Percentiles rank a stretch among this genome's conserved stretches.
These are phyloP conservation scores for Castanospermum australe DNA, from an alignment of 306 rosid genomes.

Conservation along the genomic window DNA sequence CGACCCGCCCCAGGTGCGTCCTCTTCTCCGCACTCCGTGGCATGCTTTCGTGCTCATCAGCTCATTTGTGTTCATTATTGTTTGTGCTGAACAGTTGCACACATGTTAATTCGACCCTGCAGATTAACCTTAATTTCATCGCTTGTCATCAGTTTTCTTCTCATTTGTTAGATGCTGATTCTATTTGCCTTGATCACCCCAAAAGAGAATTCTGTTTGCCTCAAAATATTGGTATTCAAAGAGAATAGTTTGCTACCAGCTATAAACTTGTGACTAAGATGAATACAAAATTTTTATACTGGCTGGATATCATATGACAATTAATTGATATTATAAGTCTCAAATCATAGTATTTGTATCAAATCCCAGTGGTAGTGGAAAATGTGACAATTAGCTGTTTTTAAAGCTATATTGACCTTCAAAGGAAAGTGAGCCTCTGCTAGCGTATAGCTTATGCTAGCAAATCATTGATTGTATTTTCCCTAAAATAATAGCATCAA, in stretches of 20 bases:
- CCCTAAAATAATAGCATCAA: not conserved
- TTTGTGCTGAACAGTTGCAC: not conserved
- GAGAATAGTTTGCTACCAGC: not conserved
- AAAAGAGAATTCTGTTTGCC: not conserved
- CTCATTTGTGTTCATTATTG: not conserved
- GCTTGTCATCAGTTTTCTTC: not conserved
- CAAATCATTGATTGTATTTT: not conserved
- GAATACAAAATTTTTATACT: not conserved
- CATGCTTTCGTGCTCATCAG: no score
- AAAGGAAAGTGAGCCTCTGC: not conserved
- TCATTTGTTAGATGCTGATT: not conserved
- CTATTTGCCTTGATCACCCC: not conserved
- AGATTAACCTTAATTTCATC: no score
- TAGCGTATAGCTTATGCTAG: not conserved
- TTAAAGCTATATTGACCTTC: not conserved
- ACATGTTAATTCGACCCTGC: not conserved
- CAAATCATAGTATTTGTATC: not conserved
- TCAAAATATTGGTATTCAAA: not conserved
- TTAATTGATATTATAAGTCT: not conserved
- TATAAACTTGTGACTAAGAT: not conserved
- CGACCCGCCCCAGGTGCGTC: constrained; percentile 39
- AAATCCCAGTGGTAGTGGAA: not conserved
- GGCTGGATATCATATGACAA: not conserved
- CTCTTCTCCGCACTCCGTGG: not conserved
- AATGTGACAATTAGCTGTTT: no score